A percentile compares a stretch with the other conserved stretches of the same genome.
These are phyloP conservation scores for Drechslerella stenobrocha DNA, from an alignment of 2,329 filamentous ascomycete genomes.

Conservation along the genomic window DNA sequence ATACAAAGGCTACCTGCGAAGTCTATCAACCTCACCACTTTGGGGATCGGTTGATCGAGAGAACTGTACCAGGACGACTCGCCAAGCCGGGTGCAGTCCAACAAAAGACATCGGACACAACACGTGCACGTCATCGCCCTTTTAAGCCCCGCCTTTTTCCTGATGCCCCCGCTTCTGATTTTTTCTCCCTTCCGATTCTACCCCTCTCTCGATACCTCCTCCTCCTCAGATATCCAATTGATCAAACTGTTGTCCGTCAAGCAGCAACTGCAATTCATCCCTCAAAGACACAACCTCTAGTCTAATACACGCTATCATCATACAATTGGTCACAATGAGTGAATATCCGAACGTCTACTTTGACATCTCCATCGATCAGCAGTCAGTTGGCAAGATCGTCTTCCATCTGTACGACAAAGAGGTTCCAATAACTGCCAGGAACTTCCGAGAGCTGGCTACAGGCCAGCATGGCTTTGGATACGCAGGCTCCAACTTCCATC, in stretches of 20 bases:
- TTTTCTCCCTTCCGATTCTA: neutral
- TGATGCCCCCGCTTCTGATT: too few relatives aligned
- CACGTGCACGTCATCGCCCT: too few relatives aligned
- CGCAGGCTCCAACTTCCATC: constrained; percentile 80
- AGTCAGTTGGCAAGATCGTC: constrained; percentile 69
- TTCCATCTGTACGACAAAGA: constrained; percentile 84
- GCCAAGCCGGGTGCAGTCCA: too few relatives aligned
- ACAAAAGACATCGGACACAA: too few relatives aligned
- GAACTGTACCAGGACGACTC: too few relatives aligned
- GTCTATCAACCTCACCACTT: too few relatives aligned
- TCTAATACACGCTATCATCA: too few relatives aligned
- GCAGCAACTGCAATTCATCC: neutral
- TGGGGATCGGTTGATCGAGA: too few relatives aligned
- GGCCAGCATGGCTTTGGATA: constrained; percentile 87
- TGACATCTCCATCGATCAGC: constrained; percentile 18
- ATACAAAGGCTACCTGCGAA: too few relatives aligned
- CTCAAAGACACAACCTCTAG: neutral
- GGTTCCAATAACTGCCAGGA: constrained; percentile 77
- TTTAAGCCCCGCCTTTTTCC: too few relatives aligned
- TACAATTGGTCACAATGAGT: constrained; percentile 36
- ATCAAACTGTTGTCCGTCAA: neutral
- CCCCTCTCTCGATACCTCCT: neutral
- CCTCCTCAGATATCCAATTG: neutral
- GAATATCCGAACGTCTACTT: constrained; percentile 44
- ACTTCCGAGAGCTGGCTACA: constrained; percentile 78